Evolutionary conservation across 305 asterid genomes (phyloP), one percentile per base, ranked within the genome.

Genomic region (Fraxinus dipetala): DNA sequence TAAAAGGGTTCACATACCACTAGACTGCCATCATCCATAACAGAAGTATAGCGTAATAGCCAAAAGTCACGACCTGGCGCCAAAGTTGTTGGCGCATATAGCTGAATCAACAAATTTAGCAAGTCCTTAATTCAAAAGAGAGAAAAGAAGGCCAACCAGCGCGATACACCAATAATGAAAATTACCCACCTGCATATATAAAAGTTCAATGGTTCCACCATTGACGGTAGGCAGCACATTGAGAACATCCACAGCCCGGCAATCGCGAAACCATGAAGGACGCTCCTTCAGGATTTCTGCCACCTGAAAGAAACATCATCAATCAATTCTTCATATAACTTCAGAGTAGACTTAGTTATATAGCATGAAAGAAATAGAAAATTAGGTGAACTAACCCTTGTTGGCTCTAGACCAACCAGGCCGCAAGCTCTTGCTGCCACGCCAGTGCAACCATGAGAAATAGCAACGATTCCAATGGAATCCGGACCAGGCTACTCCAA

Each of bases 401-500:
- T 89, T 84, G 99, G 99, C 90, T 95, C 99, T 6, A 95, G 91
- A 87, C 99, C 96, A 87, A 95, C 97, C 85, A 95, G 95, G 84
- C 99, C 98, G 45, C 99, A 95, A 67, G 97, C 98, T 91, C 99
- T 87, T 72, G 99, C 99, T 85, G 99, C 99, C 92, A 95, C 97
- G 51, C 99, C 99, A 88, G 93, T 85, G 98, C 98, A 96, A 89
- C 99, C 98, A 85, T 94, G 98, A 90, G 98, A 96, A 86, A 96
- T 96, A 88, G 98, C 97, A 85, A 93, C 88, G 98, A 96, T 96
- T 96, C 99, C 99, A 94, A 94, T 92, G 98, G 99, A 96, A 96
- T 96, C 99, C 99, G 99, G 99, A 96, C 99, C 99, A 96, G 98
- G 98, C 99, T 96, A 85, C 74, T 76, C 76, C 83, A 86, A 59